Percentiles rank a stretch among this genome's conserved stretches.
Conservation (phyloP, 2,329 filamentous ascomycete species). For the Bipolaris zeicola region DNA sequence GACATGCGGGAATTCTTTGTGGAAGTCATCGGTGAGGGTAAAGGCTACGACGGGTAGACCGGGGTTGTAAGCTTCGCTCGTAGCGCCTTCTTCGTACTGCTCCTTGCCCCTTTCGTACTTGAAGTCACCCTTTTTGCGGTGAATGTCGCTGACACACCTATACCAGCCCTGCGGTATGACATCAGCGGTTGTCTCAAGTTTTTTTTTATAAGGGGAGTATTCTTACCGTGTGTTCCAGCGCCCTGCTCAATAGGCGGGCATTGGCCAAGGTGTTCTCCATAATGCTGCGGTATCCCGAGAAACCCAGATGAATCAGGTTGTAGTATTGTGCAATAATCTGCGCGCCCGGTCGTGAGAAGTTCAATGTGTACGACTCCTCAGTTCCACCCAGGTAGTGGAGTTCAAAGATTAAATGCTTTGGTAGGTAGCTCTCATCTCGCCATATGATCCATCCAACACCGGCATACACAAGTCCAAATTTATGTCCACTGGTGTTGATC, state of each 20-base stretch:
- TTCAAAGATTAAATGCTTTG: slow-evolving; percentile 72
- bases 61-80: slow-evolving; percentile 63
- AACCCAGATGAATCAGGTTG: slow-evolving; percentile 73
- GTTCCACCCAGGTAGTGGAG: slow-evolving; percentile 74
- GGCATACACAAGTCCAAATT: slow-evolving; percentile 68
- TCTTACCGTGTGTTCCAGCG: slow-evolving; percentile 62
- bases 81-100: slow-evolving; percentile 56
- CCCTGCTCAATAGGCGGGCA: slow-evolving; percentile 66
- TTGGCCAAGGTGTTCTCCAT: slow-evolving; percentile 72
- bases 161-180: slow-evolving; percentile 60
- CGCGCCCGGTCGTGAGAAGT: slow-evolving; percentile 72
- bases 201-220: not conserved
- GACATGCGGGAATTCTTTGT: slow-evolving; percentile 64
- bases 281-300: slow-evolving; percentile 63
- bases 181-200: not conserved
- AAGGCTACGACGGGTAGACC: slow-evolving; percentile 74
- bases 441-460: slow-evolving; percentile 67
- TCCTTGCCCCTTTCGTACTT: slow-evolving; percentile 51
- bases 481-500: slow-evolving; percentile 70
- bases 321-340: slow-evolving; percentile 77
- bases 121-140: slow-evolving; percentile 60
- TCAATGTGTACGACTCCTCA: slow-evolving; percentile 72
- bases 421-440: slow-evolving; percentile 66
- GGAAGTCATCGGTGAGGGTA: slow-evolving; percentile 63
- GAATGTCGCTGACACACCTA: slow-evolving; percentile 63